phyloP scores from a whole-genome alignment of 2,329 filamentous ascomycete species.

The Alternaria brassicae region DNA sequence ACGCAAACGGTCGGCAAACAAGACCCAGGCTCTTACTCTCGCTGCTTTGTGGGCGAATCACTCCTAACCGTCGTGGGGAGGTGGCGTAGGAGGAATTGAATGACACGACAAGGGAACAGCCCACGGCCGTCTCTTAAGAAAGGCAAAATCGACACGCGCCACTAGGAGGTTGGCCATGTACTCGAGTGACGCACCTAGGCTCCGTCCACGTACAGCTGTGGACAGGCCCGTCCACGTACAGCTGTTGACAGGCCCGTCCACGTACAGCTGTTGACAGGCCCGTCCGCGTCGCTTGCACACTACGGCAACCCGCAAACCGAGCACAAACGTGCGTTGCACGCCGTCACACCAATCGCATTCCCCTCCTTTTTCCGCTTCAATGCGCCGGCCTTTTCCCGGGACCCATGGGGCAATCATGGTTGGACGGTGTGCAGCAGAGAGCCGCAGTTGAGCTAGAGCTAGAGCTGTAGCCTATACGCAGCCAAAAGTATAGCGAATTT shows the following conservation, averaged over 20 bases:
- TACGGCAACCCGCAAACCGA: conserved; percentile 27
- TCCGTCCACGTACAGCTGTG: conserved; percentile 37
- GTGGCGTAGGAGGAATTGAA: background rate
- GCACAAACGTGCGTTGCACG: conserved; percentile 29
- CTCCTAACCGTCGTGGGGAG: background rate
- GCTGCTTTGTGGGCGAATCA: background rate
- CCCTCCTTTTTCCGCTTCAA: conserved; percentile 14
- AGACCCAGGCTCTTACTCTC: background rate
- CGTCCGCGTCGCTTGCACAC: conserved; percentile 34
- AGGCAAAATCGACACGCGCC: conserved; percentile 4
- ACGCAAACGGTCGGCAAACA: conserved; percentile 1
- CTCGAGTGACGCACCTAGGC: conserved; percentile 32
- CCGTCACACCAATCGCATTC: conserved; percentile 36
- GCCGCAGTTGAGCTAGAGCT: conserved; percentile 20
- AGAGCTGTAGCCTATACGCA: conserved; percentile 25
- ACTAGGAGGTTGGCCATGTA: conserved; percentile 11
- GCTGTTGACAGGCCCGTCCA: conserved; percentile 29
- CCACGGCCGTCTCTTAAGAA: conserved; percentile 9
- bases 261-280: conserved; percentile 37
- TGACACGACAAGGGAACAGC: background rate
- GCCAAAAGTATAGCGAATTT: conserved; percentile 18
- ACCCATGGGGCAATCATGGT: conserved; percentile 5
- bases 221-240: conserved; percentile 32
- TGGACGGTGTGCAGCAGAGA: conserved; percentile 7
- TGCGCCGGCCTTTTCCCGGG: conserved; percentile 15